phyloP scores from a whole-genome alignment of 257 asterid genomes.

The Gynochthodes officinalis region DNA sequence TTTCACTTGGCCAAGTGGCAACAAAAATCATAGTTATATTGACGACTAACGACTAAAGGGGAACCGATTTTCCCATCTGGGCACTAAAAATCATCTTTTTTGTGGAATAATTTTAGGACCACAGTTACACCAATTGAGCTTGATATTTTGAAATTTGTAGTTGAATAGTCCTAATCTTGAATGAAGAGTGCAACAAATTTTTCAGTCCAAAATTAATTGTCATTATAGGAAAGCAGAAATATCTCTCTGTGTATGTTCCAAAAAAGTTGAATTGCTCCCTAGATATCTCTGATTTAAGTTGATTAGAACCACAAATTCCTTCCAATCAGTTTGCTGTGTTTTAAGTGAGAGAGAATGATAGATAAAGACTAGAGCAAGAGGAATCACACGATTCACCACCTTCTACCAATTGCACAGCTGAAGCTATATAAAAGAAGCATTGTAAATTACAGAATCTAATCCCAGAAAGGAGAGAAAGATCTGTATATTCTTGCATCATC shows the following conservation, averaged over 20 bases:
- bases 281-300: constrained; percentile 8
- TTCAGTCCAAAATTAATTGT: constrained; percentile 33
- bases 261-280: constrained; percentile 20
- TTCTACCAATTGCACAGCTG: constrained; percentile 3
- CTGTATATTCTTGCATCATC: constrained; percentile 16
- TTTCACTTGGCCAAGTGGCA: constrained; percentile 11
- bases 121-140: constrained; percentile 41
- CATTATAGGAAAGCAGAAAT: constrained; percentile 19
- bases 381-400: neutral
- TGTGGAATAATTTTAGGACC: constrained; percentile 44
- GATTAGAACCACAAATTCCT: constrained; percentile 32
- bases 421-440: neutral
- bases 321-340: constrained; percentile 17
- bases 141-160: constrained; percentile 32
- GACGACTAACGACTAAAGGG: constrained; percentile 30
- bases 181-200: constrained; percentile 30
- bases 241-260: constrained; percentile 28
- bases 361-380: neutral
- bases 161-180: constrained; percentile 47
- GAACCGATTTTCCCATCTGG: constrained; percentile 17
- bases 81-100: constrained; percentile 22
- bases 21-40: constrained; percentile 12
- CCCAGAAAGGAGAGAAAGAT: neutral
- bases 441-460: neutral
- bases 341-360: neutral